Conservation (phyloP, 2,329 filamentous ascomycete genomes). For the Verticillium zaregamsianum region DNA sequence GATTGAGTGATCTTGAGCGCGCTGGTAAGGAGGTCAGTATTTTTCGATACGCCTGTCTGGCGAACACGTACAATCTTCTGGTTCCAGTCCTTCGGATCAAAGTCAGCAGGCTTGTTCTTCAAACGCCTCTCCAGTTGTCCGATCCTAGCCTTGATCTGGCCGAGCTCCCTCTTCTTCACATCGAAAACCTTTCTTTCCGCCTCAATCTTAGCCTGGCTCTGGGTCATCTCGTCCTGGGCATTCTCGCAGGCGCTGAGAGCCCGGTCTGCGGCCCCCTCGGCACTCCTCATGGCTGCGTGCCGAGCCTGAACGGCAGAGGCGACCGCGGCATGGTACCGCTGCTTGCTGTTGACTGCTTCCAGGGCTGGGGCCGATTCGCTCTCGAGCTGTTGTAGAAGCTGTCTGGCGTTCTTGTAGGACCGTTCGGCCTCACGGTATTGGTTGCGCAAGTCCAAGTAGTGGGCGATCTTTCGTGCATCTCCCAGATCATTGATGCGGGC, state of each 20-base stretch:
- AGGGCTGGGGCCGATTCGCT: conserved; percentile 61
- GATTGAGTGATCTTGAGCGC: conserved; percentile 53
- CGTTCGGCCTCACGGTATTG: conserved; percentile 48
- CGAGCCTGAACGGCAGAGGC: conserved; percentile 51
- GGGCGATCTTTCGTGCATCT: conserved; percentile 59
- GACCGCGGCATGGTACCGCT: conserved; percentile 59
- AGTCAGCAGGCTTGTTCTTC: conserved; percentile 59
- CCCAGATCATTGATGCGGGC: conserved; percentile 61
- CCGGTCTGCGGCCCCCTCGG: conserved; percentile 47
- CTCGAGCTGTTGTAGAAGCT: conserved; percentile 57
- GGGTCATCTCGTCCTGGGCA: conserved; percentile 9
- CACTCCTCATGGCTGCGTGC: conserved; percentile 46
- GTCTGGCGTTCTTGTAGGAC: conserved; percentile 54
- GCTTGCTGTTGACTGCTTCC: conserved; percentile 64
- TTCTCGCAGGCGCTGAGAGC: conserved; percentile 36
- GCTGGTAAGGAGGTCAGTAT: conserved; percentile 36
- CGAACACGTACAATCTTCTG: conserved; percentile 58
- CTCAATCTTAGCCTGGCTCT: conserved; percentile 38
- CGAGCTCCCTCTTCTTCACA: conserved; percentile 47
- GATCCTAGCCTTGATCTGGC: conserved; percentile 51
- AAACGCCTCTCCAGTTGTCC: conserved; percentile 58
- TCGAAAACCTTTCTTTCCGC: conserved; percentile 46
- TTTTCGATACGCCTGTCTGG: background rate
- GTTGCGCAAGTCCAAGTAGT: conserved; percentile 41
- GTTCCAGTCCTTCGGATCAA: conserved; percentile 69